Percentiles rank a stretch among this genome's conserved stretches.
These are phyloP conservation scores for Penicillium samsonianum DNA, from an alignment of 495 filamentous ascomycete species.

Conservation along the genomic window DNA sequence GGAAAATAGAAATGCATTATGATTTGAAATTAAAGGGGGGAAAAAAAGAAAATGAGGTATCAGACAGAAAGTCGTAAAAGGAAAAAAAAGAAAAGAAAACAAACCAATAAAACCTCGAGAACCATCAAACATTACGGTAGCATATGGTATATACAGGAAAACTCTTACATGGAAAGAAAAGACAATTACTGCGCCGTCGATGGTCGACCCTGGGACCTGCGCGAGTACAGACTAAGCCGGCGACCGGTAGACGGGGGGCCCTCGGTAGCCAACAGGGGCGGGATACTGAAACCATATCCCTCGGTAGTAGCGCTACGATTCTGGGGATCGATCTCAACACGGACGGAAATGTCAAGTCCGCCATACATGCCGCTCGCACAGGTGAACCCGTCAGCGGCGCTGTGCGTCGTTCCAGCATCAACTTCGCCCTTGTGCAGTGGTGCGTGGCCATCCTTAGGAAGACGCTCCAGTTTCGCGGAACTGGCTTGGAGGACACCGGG, in stretches of 20 bases:
- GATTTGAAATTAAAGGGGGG: background rate
- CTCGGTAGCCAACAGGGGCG: slow-evolving; percentile 30
- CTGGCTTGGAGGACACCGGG: slow-evolving; percentile 25
- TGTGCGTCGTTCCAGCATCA: slow-evolving; percentile 63
- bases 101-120: background rate
- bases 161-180: background rate
- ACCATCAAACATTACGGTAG: slow-evolving; percentile 17
- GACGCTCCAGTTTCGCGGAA: slow-evolving; percentile 23
- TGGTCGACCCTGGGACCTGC: slow-evolving; percentile 25
- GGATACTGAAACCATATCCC: slow-evolving; percentile 65
- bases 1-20: background rate
- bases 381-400: slow-evolving; percentile 54
- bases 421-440: slow-evolving; percentile 66
- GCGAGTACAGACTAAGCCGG: slow-evolving; percentile 27
- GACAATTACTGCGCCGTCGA: slow-evolving; percentile 26
- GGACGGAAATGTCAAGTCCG: slow-evolving; percentile 65
- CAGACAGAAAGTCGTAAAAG: background rate
- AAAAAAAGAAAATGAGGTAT: slow-evolving; percentile 12
- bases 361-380: slow-evolving; percentile 59
- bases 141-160: background rate
- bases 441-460: slow-evolving; percentile 61
- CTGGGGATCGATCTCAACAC: slow-evolving; percentile 70
- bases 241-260: slow-evolving; percentile 17
- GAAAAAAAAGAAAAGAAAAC: background rate
- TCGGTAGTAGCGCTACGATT: slow-evolving; percentile 62